These are phyloP conservation scores for Aspergillus hancockii DNA, from an alignment of 495 filamentous ascomycete species.

Conservation along the genomic window DNA sequence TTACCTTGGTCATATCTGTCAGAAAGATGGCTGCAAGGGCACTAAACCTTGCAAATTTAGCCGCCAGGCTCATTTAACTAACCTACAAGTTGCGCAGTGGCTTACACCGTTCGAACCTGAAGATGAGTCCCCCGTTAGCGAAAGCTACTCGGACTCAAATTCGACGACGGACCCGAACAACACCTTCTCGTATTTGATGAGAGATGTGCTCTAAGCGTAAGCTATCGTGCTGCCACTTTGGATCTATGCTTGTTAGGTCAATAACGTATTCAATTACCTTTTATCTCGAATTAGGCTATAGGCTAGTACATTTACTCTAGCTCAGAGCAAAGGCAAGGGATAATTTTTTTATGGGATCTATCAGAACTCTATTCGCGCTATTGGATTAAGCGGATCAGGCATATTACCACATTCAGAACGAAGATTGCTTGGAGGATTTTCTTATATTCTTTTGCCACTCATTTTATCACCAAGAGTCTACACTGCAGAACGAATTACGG, in stretches of 20 bases:
- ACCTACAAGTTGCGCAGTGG: conserved; percentile 32
- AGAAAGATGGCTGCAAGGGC: conserved; percentile 40
- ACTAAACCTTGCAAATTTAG: conserved; percentile 39
- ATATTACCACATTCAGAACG: not conserved
- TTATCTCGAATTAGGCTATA: not conserved
- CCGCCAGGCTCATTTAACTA: conserved; percentile 31
- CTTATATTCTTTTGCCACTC: not conserved
- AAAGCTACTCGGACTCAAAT: conserved; percentile 17
- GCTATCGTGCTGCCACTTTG: not conserved
- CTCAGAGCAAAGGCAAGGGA: not conserved
- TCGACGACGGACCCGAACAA: conserved; percentile 7
- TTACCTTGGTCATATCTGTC: conserved; percentile 48
- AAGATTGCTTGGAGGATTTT: not conserved
- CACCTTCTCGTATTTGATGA: conserved; percentile 2
- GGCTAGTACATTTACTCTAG: not conserved
- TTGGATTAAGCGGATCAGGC: not conserved
- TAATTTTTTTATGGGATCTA: not conserved
- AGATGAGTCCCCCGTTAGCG: conserved; percentile 25
- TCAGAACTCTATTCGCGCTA: not conserved
- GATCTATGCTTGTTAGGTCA: not conserved
- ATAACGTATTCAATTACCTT: not conserved
- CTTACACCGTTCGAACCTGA: conserved; percentile 29
- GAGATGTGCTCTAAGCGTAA: not conserved
- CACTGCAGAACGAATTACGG: not conserved
- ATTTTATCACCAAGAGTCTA: not conserved